These are phyloP conservation scores for Apiospora marii DNA, from an alignment of 2,329 filamentous ascomycete genomes.

Conservation along the genomic window DNA sequence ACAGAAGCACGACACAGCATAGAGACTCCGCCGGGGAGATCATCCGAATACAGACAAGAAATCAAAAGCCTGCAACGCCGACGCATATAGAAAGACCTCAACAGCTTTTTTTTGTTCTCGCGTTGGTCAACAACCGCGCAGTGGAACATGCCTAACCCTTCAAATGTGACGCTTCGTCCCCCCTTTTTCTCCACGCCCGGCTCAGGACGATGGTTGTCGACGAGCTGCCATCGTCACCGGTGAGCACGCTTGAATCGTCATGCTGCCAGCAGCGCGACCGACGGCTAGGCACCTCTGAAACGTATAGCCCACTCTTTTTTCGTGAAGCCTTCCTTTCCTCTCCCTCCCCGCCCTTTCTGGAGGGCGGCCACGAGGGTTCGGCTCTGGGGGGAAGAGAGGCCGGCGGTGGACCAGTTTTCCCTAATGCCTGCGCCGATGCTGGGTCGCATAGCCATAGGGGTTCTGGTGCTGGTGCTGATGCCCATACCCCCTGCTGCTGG, in stretches of 20 bases:
- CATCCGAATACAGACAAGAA: background rate
- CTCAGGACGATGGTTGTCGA: background rate
- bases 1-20: background rate
- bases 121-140: background rate
- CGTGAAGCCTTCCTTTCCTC: background rate
- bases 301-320: background rate
- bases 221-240: background rate
- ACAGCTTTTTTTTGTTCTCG: background rate
- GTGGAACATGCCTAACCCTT: background rate
- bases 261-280: background rate
- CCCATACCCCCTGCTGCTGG: background rate
- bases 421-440: background rate
- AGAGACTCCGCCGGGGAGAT: background rate
- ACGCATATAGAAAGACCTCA: background rate
- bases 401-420: too few species aligned
- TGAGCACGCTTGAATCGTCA: background rate
- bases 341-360: background rate
- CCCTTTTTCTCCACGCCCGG: background rate
- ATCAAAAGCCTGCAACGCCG: slow-evolving; percentile 3
- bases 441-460: background rate
- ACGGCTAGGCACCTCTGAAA: slow-evolving; percentile 7
- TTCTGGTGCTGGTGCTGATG: slow-evolving; percentile 5
- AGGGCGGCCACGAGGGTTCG: too few species aligned
- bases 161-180: background rate
- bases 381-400: background rate